These are phyloP conservation scores for Anisogramma anomala DNA, from an alignment of 2,329 filamentous ascomycete genomes.

Conservation along the genomic window DNA sequence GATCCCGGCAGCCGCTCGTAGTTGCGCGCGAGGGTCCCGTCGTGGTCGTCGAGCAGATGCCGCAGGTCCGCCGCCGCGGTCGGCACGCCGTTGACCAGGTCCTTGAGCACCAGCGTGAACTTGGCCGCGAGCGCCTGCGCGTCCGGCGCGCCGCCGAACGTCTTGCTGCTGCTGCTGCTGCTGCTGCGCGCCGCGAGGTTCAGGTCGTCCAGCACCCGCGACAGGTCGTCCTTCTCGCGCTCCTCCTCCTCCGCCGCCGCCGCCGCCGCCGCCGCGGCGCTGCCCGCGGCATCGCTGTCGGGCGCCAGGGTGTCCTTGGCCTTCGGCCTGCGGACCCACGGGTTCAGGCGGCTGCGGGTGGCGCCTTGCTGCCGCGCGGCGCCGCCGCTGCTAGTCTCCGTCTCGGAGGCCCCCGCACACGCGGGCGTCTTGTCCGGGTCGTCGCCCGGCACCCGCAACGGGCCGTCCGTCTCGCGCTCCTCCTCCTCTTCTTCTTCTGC, in stretches of 20 bases:
- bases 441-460: constrained; percentile 67
- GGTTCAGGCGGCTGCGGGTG: constrained; percentile 27
- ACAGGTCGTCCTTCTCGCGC: constrained; percentile 58
- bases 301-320: constrained; percentile 23
- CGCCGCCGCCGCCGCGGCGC: constrained; percentile 26
- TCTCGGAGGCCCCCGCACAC: too few species aligned
- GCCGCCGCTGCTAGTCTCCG: constrained; percentile 17
- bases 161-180: too few species aligned
- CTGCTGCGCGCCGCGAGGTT: constrained; percentile 75
- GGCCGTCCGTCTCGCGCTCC: constrained; percentile 53
- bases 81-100: constrained; percentile 82
- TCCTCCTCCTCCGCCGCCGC: constrained; percentile 31
- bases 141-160: constrained; percentile 73
- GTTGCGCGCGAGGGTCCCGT: constrained; percentile 46
- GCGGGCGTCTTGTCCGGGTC: too few species aligned
- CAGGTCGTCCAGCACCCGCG: constrained; percentile 67
- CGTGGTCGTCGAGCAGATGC: constrained; percentile 46
- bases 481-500: constrained; percentile 29
- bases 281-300: constrained; percentile 27
- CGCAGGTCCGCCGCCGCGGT: constrained; percentile 87
- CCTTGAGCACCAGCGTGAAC: constrained; percentile 85
- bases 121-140: constrained; percentile 69
- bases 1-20: constrained; percentile 63
- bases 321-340: constrained; percentile 24
- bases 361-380: constrained; percentile 21